Percentiles rank a stretch among this genome's conserved stretches.
These are phyloP conservation scores for Erodium moschatum DNA, from an alignment of 441 rosid genomes.

Conservation along the genomic window DNA sequence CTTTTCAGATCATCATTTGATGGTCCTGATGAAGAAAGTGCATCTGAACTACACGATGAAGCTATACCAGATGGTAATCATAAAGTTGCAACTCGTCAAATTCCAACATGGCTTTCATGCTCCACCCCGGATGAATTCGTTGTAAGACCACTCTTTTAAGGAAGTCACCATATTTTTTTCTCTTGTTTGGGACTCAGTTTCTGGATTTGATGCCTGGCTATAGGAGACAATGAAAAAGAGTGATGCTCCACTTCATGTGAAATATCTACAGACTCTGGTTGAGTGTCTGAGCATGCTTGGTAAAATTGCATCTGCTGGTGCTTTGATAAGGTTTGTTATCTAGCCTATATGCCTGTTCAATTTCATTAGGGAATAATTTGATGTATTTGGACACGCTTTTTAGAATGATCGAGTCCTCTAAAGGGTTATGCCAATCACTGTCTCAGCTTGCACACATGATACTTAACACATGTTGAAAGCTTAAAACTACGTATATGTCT, in stretches of 20 bases:
- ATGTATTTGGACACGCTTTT: background rate
- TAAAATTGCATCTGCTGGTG: constrained; percentile 97
- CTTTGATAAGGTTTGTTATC: constrained; percentile 77
- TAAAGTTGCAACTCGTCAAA: constrained; percentile 41
- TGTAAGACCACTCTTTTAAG: constrained; percentile 37
- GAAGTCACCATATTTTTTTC: constrained; percentile 19
- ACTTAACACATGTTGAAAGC: background rate
- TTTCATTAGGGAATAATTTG: background rate
- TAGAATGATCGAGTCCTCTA: background rate
- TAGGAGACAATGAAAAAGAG: constrained; percentile 88
- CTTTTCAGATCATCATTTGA: constrained; percentile 68
- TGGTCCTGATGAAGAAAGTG: constrained; percentile 68
- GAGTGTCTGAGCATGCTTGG: constrained; percentile 96
- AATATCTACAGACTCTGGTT: constrained; percentile 92
- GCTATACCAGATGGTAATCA: constrained; percentile 38
- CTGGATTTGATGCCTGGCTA: constrained; percentile 21
- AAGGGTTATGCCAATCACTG: background rate
- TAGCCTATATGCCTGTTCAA: constrained; percentile 13
- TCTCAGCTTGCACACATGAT: background rate
- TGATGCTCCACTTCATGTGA: constrained; percentile 77
- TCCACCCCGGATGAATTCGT: constrained; percentile 92
- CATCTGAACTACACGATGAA: constrained; percentile 52
- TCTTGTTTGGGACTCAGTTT: constrained; percentile 24
- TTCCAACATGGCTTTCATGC: constrained; percentile 78
- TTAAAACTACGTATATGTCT: background rate